These are phyloP conservation scores for Magnusiomyces tetraspermus DNA, from an alignment of 1,139 yeast genomes.

Conservation along the genomic window DNA sequence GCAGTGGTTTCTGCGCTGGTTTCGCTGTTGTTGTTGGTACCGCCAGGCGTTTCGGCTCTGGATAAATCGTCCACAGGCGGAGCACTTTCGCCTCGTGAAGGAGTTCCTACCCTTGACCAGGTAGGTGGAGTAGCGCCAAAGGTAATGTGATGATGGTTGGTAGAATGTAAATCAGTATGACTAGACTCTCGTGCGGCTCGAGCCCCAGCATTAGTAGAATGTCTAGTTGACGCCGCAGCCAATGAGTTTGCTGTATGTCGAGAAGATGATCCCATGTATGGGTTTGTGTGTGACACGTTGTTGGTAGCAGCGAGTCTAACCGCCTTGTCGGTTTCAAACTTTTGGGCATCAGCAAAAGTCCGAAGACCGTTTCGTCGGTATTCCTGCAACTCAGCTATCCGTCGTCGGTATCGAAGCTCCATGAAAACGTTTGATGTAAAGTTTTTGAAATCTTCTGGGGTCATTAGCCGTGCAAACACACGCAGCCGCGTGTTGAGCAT, in stretches of 20 bases:
- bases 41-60: conserved; percentile 3
- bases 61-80: conserved; percentile 1
- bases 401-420: conserved; percentile 68
- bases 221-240: conserved; percentile 8
- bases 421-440: conserved; percentile 64
- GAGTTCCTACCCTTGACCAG: neutral
- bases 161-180: conserved; percentile 3
- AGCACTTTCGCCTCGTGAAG: no score
- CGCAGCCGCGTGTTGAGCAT: conserved; percentile 54
- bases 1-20: conserved; percentile 13
- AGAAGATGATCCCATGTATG: neutral
- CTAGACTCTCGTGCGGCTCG: neutral
- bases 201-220: neutral
- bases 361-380: conserved; percentile 89
- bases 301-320: conserved; percentile 28
- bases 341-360: conserved; percentile 70
- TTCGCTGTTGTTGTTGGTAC: conserved; percentile 14
- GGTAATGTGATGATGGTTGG: conserved; percentile 3
- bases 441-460: conserved; percentile 67
- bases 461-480: conserved; percentile 72
- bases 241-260: conserved; percentile 13
- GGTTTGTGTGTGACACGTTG: conserved; percentile 10
- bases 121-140: conserved; percentile 2
- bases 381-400: conserved; percentile 83
- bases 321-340: conserved; percentile 80